phyloP scores from a whole-genome alignment of 2,329 filamentous ascomycete species.

The Cercospora janseana region DNA sequence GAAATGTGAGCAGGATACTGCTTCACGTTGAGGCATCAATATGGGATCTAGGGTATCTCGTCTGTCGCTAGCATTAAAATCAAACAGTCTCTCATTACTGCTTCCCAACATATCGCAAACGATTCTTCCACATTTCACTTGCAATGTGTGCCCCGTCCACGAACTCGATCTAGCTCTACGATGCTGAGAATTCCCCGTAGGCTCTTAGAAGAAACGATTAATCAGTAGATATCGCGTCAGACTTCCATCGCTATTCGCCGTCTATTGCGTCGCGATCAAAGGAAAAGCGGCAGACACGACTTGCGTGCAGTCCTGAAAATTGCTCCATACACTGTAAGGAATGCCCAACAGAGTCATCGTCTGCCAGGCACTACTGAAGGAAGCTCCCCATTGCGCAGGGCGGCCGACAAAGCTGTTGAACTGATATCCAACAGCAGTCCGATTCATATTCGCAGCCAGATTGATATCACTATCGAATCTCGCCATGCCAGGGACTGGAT shows the following conservation, averaged over 20 bases:
- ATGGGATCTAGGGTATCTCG: background rate
- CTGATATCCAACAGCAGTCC: slow-evolving; percentile 13
- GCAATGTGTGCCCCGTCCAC: too few species aligned
- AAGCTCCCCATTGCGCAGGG: slow-evolving; percentile 36
- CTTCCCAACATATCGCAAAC: too few species aligned
- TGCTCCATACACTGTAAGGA: slow-evolving; percentile 13
- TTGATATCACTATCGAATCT: slow-evolving; percentile 38
- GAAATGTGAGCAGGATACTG: too few species aligned
- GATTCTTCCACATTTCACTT: background rate
- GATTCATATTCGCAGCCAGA: slow-evolving; percentile 28
- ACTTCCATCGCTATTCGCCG: too few species aligned
- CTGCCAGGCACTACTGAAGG: slow-evolving; percentile 23
- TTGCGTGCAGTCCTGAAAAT: slow-evolving; percentile 20
- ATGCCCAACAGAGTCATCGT: slow-evolving; percentile 20
- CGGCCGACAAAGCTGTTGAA: slow-evolving; percentile 36
- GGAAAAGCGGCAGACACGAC: slow-evolving; percentile 14
- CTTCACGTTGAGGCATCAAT: too few species aligned
- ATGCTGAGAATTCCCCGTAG: too few species aligned
- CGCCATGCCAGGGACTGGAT: slow-evolving; percentile 27
- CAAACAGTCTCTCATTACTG: background rate
- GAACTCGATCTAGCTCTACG: too few species aligned
- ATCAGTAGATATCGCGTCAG: too few species aligned
- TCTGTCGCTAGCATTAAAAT: background rate
- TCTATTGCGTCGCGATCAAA: too few species aligned
- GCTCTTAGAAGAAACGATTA: too few species aligned